Percentiles rank a stretch among this genome's conserved stretches.
Evolutionary conservation across 768 basidiomycete genomes (phyloP).

Genomic region (Tricholoma bakamatsutake): DNA sequence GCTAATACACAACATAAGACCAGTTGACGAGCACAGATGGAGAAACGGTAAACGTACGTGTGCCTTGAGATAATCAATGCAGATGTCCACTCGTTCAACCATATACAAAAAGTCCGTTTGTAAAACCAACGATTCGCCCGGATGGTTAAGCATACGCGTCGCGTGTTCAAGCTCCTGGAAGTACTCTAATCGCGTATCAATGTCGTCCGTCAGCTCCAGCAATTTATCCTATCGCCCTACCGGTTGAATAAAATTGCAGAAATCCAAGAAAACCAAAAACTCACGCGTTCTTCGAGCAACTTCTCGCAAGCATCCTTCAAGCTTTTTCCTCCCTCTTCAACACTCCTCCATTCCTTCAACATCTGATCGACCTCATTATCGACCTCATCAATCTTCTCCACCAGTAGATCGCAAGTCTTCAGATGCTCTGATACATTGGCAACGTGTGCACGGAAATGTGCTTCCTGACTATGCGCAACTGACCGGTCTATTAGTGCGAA

Average conservation of each 20-base stretch:
- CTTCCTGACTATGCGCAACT: slow-evolving; percentile 90
- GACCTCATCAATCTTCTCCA: slow-evolving; percentile 68
- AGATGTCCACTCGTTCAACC: slow-evolving; percentile 93
- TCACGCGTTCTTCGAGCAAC: slow-evolving; percentile 82
- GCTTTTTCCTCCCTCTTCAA: slow-evolving; percentile 90
- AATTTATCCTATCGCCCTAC: slow-evolving; percentile 56
- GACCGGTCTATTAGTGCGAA: slow-evolving; percentile 85
- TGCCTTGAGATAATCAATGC: slow-evolving; percentile 81
- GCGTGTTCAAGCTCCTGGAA: slow-evolving; percentile 94
- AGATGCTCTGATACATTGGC: slow-evolving; percentile 72
- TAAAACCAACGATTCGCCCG: slow-evolving; percentile 87
- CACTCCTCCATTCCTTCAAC: slow-evolving; percentile 78
- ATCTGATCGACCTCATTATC: slow-evolving; percentile 73
- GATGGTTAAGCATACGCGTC: slow-evolving; percentile 90
- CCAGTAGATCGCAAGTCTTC: slow-evolving; percentile 67
- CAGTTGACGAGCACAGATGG: background rate
- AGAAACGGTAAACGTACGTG: slow-evolving; percentile 53
- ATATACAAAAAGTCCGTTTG: slow-evolving; percentile 91
- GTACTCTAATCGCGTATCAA: slow-evolving; percentile 78
- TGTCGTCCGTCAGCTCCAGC: slow-evolving; percentile 75
- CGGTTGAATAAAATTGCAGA: background rate
- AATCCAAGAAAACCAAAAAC: slow-evolving; percentile 19
- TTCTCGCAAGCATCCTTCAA: slow-evolving; percentile 89
- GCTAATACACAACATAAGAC: slow-evolving; percentile 35
- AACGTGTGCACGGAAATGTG: slow-evolving; percentile 84